Base-by-base conservation (phyloP, 164 flowering plant genomes). In the Macadamia tetraphylla region DNA sequence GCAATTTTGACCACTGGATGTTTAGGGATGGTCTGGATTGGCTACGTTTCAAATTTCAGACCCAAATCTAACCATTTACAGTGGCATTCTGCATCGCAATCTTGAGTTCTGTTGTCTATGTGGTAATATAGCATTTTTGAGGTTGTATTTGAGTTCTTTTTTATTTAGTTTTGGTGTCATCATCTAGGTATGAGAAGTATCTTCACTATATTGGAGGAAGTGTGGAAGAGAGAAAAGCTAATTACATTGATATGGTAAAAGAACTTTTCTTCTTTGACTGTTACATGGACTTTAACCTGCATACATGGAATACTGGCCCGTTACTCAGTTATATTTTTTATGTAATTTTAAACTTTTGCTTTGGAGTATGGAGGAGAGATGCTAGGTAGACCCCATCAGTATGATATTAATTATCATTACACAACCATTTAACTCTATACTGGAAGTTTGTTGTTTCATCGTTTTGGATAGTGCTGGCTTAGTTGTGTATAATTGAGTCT, bases 151-250 rank as follows among this genome's bases (percentile, higher is more conserved):
- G 53, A 3, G 40, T 35, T 49, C 14, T 49, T 49, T 8, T 4
- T 49, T 5, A 10, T 14, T 49, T 49, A 49, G 11, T 14, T 49
- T 70, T 66, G 14, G 8, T 62, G 29, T 35, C 55, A 72, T 76
- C 58, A 52, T 72, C 35, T 77, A 95, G 99, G 88, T 95, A 95
- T 78, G 99, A 95, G 84, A 90, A 91, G 74, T 95, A 95, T 81
- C 98, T 91, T 81, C 88, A 58, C 62, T 81, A 17, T 51, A 81
- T 77, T 77, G 99, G 97, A 70, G 99, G 94, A 51, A 91, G 83
- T 18, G 88, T 85, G 71, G 93, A 87, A 76, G 94, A 84, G 29
- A 85, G 99, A 75, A 92, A 90, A 76, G 77, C 90, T 63, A 89
- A 90, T 75, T 95, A 87, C 80, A 80, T 87, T 43, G 99, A 92